Conservation (phyloP, 2,329 filamentous ascomycete genomes). For the Aspergillus awamori region DNA sequence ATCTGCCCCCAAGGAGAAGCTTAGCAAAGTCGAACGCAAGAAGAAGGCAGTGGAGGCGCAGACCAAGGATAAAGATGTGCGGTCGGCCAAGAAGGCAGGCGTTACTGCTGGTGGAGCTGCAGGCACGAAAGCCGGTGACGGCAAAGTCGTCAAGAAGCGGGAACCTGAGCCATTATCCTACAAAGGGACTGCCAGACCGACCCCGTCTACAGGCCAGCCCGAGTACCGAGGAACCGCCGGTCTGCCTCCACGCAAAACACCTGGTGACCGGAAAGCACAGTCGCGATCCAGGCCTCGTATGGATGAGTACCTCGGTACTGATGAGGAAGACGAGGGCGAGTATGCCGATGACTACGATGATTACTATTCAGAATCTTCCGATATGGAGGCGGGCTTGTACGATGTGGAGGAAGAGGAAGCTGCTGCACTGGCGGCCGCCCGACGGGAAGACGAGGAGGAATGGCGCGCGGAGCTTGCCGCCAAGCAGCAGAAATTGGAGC, state of each 20-base stretch:
- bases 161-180: conserved; percentile 38
- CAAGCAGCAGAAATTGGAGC: conserved; percentile 51
- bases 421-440: conserved; percentile 44
- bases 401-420: conserved; percentile 52
- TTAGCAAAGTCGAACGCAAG: conserved; percentile 59
- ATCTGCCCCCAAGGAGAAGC: conserved; percentile 54
- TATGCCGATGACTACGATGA: conserved; percentile 45
- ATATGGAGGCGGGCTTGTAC: conserved; percentile 54
- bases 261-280: conserved; percentile 32
- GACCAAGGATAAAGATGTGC: conserved; percentile 43
- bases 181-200: conserved; percentile 43
- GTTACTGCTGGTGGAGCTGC: conserved; percentile 22
- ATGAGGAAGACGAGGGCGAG: conserved; percentile 52
- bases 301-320: conserved; percentile 51
- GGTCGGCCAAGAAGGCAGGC: conserved; percentile 32
- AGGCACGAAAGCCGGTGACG: conserved; percentile 25
- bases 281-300: conserved; percentile 26
- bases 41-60: conserved; percentile 46
- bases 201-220: conserved; percentile 27
- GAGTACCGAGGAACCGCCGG: conserved; percentile 49
- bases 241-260: conserved; percentile 31
- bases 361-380: conserved; percentile 52
- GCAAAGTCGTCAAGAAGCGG: conserved; percentile 33
- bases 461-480: conserved; percentile 46
- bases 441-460: conserved; percentile 52